Base-by-base conservation (phyloP, 2,329 filamentous ascomycete species). In the Alternaria atra region DNA sequence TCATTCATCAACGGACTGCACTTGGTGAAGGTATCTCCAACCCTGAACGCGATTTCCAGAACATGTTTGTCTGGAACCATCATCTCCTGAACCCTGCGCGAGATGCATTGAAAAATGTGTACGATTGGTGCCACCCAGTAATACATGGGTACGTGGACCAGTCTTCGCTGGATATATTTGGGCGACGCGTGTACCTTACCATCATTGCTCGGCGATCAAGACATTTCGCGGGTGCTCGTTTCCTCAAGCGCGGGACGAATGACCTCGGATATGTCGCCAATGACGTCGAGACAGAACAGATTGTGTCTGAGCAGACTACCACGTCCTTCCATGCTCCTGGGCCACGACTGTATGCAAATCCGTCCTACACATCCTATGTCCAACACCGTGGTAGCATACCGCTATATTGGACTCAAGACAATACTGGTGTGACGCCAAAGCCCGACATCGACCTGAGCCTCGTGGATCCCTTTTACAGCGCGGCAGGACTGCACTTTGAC, bases 41-140 rank as follows among this genome's bases (percentile, higher is more conserved):
- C 29, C 84, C 86, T 3, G 83, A 86, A 29, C 85, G 87, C 32
- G 88, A 93, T 68, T 91, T 91, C 75, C 97, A 97, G 72, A 88
- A 91, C 39, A 99, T 99, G 95, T 99, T 99, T 75, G 91, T 98
- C 3, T 99, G 95, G 95, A 99, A 99, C 71, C 88, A 92, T 68
- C 91, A 97, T 77, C 84, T 99, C 5, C 85, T 99, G 17, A 85
- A 90, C 61, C 94, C 95, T 0, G 93, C 91, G 0, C 83, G 86
- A 12, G 80, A 83, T 17, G 86, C 85, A 6, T 82, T 99, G 39
- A 90, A 90, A 64, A 91, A 94, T 70, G 89, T 92, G 0, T 97
- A 92, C 74, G 93, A 98, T 74, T 99, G 95, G 95, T 99, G 94
- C 77, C 86, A 96, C 25, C 94, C 95, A 0, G 91, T 98, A 59